These are phyloP conservation scores for Schizosaccharomyces cryophilus DNA, from an alignment of 805 yeast genomes.

Conservation along the genomic window DNA sequence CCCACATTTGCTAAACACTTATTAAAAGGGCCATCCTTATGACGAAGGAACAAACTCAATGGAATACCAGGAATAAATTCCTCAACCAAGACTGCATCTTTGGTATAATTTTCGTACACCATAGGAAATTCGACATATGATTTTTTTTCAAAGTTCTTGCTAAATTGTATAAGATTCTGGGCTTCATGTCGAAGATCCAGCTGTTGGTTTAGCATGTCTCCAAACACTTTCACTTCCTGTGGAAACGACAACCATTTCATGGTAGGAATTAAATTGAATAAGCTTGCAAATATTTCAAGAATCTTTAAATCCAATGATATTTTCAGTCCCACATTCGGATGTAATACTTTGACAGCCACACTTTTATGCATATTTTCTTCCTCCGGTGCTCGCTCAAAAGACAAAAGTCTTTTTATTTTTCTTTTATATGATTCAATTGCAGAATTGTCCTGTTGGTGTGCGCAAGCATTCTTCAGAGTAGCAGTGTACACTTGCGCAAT, in stretches of 20 bases:
- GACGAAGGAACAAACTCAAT: conserved; percentile 40
- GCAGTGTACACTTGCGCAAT: conserved; percentile 41
- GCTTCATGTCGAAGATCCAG: conserved; percentile 80
- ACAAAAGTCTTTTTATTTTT: neutral
- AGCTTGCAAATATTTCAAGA: conserved; percentile 55
- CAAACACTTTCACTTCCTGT: conserved; percentile 75
- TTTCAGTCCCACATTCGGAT: conserved; percentile 53
- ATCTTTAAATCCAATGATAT: conserved; percentile 62
- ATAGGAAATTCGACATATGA: conserved; percentile 55
- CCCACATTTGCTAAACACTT: conserved; percentile 48
- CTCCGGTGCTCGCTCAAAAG: conserved; percentile 3
- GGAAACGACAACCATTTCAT: conserved; percentile 97
- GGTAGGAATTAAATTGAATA: conserved; percentile 55
- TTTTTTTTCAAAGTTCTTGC: conserved; percentile 34
- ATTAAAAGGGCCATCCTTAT: conserved; percentile 19
- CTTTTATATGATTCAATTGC: neutral
- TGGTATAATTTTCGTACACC: conserved; percentile 40
- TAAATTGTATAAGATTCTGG: conserved; percentile 46
- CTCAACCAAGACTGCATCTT: conserved; percentile 57
- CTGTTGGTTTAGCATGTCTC: conserved; percentile 65
- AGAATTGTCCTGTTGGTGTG: neutral
- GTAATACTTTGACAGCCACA: conserved; percentile 81
- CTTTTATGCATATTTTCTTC: conserved; percentile 14
- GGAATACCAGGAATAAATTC: conserved; percentile 68
- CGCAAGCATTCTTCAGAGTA: neutral